These are phyloP conservation scores for Kwoniella mangroviensis DNA, from an alignment of 768 basidiomycete genomes.

Conservation along the genomic window DNA sequence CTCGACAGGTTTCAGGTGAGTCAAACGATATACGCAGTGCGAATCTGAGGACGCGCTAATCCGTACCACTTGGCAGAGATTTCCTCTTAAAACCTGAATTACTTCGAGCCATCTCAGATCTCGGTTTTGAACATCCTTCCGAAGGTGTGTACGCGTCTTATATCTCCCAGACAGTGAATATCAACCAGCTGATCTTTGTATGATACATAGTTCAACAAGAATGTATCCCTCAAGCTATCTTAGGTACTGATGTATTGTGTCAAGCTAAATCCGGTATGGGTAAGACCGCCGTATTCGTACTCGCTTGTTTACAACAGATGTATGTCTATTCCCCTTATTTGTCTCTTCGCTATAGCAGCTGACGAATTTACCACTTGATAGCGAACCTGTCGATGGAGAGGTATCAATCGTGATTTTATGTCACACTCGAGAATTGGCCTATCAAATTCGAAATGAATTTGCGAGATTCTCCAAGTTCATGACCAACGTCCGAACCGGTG, in stretches of 20 bases:
- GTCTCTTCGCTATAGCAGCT: not conserved
- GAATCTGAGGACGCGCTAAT: not conserved
- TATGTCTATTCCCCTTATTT: slow-evolving; percentile 21
- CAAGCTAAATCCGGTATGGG: slow-evolving; percentile 94
- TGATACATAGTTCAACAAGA: slow-evolving; percentile 86
- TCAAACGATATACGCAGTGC: slow-evolving; percentile 1
- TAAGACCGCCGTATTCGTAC: slow-evolving; percentile 98
- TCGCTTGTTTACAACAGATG: slow-evolving; percentile 95
- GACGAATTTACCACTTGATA: slow-evolving; percentile 5
- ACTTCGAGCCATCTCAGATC: slow-evolving; percentile 93
- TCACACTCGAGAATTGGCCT: slow-evolving; percentile 98
- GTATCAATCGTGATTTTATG: slow-evolving; percentile 97
- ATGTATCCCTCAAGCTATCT: slow-evolving; percentile 98
- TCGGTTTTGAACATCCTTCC: slow-evolving; percentile 99
- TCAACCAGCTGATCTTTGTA: not conserved
- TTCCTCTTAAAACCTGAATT: slow-evolving; percentile 97
- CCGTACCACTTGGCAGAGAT: slow-evolving; percentile 65
- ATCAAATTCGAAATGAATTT: slow-evolving; percentile 99
- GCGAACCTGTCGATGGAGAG: slow-evolving; percentile 94
- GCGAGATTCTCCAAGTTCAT: slow-evolving; percentile 99
- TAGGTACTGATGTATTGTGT: slow-evolving; percentile 99
- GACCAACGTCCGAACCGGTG: slow-evolving; percentile 96
- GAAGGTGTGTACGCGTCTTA: slow-evolving; percentile 69
- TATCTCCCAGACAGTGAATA: not conserved
- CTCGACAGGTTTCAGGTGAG: slow-evolving; percentile 97